Evolutionary conservation across 164 flowering plant genomes (phyloP), one percentile per base, ranked within the genome.

Genomic region (Amborella trichopoda): DNA sequence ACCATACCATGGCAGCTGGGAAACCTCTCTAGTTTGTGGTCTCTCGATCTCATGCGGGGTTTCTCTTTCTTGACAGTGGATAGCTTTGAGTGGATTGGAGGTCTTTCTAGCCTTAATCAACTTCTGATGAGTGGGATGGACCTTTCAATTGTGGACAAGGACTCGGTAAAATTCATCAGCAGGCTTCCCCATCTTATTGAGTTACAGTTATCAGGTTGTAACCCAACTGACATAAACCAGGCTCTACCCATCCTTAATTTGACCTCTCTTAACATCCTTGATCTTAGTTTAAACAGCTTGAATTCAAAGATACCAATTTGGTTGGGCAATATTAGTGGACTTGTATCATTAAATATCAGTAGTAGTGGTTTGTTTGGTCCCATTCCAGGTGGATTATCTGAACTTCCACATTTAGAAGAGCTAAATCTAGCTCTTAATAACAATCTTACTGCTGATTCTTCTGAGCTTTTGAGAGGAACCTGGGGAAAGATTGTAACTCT

Each of bases 251-350:
- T 25, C 12, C n/a, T 32, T 2, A 56, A 59, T 26, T 46, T 52
- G 21, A 59, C 63, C 5, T 52, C 63, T 40, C 54, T 60, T 4
- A 22, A 23, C 13, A 14, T 27, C 5, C 36, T 46, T 28, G 37
- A 46, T 46, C 36, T 46, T 2, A 25, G 33, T 16, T 28, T 8
- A 3, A 46, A 46, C 28, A 5, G 10, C 12, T 27, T 46, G 14
- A 6, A 28, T 12, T 46, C 23, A 11, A 19, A 4, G 12, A 2
- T 46, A 27, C 49, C 49, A 1, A 14, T 3, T 23, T 53, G 57
- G 57, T 25, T 53, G 0, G 23, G 32, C 25, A 44, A 44, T 26
- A 34, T 53, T 13, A 44, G 34, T 6, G 25, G 32, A 18, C 41
- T 44, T 18, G 43, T 23, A 3, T 33, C 28, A 4, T 8, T 53